These are phyloP conservation scores for Cyberlindnera misumaiensis DNA, from an alignment of 805 yeast genomes.

Conservation along the genomic window DNA sequence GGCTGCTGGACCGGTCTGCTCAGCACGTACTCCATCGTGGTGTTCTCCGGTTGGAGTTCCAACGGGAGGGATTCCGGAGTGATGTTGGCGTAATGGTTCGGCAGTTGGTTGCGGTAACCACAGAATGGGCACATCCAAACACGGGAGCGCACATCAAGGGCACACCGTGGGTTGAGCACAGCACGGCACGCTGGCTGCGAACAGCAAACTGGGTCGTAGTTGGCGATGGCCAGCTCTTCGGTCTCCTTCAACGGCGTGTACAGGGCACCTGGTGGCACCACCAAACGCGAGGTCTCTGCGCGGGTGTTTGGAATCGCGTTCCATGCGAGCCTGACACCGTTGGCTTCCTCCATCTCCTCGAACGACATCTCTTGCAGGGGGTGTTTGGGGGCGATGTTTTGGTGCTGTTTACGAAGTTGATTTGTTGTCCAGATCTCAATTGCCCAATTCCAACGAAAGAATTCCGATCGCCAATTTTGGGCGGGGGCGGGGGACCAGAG, in stretches of 20 bases:
- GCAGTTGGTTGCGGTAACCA: slow-evolving; percentile 68
- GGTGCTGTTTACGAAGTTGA: slow-evolving; percentile 1
- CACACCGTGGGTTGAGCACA: slow-evolving; percentile 81
- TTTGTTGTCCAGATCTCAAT: no score
- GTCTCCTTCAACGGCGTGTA: slow-evolving; percentile 84
- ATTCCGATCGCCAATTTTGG: no score
- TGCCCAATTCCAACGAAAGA: no score
- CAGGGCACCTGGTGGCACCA: slow-evolving; percentile 88
- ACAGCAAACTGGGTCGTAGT: slow-evolving; percentile 82
- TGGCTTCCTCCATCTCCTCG: slow-evolving; percentile 61
- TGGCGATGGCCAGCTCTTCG: slow-evolving; percentile 68
- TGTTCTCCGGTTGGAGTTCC: slow-evolving; percentile 60
- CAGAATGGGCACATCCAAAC: slow-evolving; percentile 87
- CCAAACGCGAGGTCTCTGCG: slow-evolving; percentile 83
- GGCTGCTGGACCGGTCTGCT: slow-evolving; percentile 77
- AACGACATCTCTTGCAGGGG: slow-evolving; percentile 28
- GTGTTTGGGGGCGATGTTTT: neutral
- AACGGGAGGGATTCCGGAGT: slow-evolving; percentile 73
- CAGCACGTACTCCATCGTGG: slow-evolving; percentile 82
- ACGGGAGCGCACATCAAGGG: slow-evolving; percentile 66
- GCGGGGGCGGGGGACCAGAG: no score
- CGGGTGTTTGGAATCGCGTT: slow-evolving; percentile 84
- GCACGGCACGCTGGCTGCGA: slow-evolving; percentile 73
- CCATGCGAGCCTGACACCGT: slow-evolving; percentile 76
- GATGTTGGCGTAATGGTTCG: slow-evolving; percentile 73